phyloP scores from a whole-genome alignment of 176 grass and related monocot genomes.

The Otatea glauca region DNA sequence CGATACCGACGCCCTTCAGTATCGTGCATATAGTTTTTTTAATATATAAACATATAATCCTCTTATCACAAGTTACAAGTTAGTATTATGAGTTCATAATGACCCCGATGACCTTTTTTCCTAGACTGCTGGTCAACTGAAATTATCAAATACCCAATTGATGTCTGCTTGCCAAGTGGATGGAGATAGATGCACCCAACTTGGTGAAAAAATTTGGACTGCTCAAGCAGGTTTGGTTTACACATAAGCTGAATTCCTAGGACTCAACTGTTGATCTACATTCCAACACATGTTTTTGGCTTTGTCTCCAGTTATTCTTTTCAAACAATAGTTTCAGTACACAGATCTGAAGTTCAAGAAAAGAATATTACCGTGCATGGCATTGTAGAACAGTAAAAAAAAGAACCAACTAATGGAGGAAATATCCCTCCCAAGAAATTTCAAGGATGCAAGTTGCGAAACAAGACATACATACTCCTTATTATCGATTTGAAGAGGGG shows the following conservation, averaged over 20 bases:
- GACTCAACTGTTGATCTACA: not conserved
- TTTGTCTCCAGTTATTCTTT: not conserved
- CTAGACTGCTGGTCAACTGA: too few species aligned
- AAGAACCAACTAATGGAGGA: not conserved
- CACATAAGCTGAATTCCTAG: slow-evolving; percentile 6
- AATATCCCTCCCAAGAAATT: not conserved
- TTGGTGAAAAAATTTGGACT: not conserved
- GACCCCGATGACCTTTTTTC: too few species aligned
- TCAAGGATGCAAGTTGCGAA: not conserved
- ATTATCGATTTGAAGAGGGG: slow-evolving; percentile 6
- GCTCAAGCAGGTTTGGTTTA: not conserved
- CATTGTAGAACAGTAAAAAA: not conserved
- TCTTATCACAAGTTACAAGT: too few species aligned
- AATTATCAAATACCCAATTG: not conserved
- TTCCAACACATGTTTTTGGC: slow-evolving; percentile 25
- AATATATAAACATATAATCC: too few species aligned
- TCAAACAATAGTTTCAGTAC: not conserved
- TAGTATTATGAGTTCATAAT: too few species aligned
- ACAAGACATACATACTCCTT: not conserved
- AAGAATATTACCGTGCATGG: not conserved
- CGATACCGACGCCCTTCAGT: too few species aligned
- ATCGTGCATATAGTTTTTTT: too few species aligned
- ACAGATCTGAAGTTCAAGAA: slow-evolving; percentile 20
- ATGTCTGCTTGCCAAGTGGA: slow-evolving; percentile 24
- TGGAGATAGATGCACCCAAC: not conserved